Evolutionary conservation across 208 protist genomes (phyloP), one percentile per base, ranked within the genome.

Genomic region (Wallacemonas rigidus): DNA sequence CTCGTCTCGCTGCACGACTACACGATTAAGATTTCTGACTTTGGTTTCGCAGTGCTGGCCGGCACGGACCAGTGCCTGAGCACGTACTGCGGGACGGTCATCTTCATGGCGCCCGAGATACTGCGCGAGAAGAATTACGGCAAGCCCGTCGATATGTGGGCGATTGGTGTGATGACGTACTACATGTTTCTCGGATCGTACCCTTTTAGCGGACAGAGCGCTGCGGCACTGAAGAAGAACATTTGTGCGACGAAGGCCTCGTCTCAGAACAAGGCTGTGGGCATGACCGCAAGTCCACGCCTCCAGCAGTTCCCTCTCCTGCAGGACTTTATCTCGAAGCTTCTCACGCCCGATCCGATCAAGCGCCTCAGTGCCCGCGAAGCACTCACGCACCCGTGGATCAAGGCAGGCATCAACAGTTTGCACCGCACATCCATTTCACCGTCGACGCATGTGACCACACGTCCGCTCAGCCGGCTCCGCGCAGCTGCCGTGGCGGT

Each of bases 131-230:
- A 73, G 45, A 90, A 89, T 58, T 97, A 97, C 64, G 92, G 91
- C 11, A 94, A 94, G 50, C 88, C 88, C 8, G 92, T 96, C 8
- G 94, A 98, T 73, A 96, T 98, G 89, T 98, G 94, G 94, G 87
- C 92, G 1, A 55, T 98, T 55, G 94, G 94, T 7, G 84, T 95
- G 39, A 94, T 98, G 63, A 81, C 90, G 39, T 96, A 98, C 72
- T 77, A 93, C 48, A 87, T 98, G 75, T 79, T 92, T 38, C 67
- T 79, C 51, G 90, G 91, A 4, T 69, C 83, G n/a, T 93, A 87
- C 67, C 94, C 94, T 1, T 98, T 98, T 60, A 71, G 56, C 12
- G 93, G 86, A 1, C 36, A 73, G 40, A 88, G 54, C 2, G 67
- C 81, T 38, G 67, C 75, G 8, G 72, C 79, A 3, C 64, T 93